Percentiles rank a stretch among this genome's conserved stretches.
These are phyloP conservation scores for Avena sativa DNA, from an alignment of 176 grass and related monocot species.

Conservation along the genomic window DNA sequence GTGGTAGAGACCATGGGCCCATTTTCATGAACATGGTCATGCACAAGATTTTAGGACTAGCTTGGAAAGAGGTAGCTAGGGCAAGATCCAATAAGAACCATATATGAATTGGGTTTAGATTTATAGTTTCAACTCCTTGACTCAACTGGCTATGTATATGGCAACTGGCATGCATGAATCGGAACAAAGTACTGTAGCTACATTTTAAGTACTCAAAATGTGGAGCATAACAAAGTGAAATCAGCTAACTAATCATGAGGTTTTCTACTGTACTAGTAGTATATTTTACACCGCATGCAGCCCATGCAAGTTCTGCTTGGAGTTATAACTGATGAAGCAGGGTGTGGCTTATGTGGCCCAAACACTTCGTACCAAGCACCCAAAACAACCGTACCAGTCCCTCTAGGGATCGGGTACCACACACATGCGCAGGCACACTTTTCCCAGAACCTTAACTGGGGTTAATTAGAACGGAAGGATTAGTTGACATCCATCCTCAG, in stretches of 20 bases:
- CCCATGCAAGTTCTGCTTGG: slow-evolving; percentile 7
- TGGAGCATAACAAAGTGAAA: not conserved
- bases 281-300: not conserved
- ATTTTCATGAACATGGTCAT: slow-evolving; percentile 49
- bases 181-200: not conserved
- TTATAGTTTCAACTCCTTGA: slow-evolving; percentile 39
- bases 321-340: slow-evolving; percentile 19
- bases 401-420: slow-evolving; percentile 49
- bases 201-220: not conserved
- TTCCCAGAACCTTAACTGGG: slow-evolving; percentile 45
- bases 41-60: slow-evolving; percentile 56
- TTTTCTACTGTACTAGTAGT: not conserved
- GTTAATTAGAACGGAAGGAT: slow-evolving; percentile 60
- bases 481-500: slow-evolving; percentile 51
- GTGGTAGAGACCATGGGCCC: slow-evolving; percentile 1
- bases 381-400: slow-evolving; percentile 44
- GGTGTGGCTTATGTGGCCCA: slow-evolving; percentile 35
- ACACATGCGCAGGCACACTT: slow-evolving; percentile 59
- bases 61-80: slow-evolving; percentile 21
- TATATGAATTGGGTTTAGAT: slow-evolving; percentile 48
- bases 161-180: slow-evolving; percentile 20
- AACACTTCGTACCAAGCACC: slow-evolving; percentile 39
- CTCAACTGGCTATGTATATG: not conserved
- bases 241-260: not conserved
- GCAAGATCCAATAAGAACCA: slow-evolving; percentile 65